phyloP scores from a whole-genome alignment of 257 asterid species.

The Schizonepeta tenuifolia region DNA sequence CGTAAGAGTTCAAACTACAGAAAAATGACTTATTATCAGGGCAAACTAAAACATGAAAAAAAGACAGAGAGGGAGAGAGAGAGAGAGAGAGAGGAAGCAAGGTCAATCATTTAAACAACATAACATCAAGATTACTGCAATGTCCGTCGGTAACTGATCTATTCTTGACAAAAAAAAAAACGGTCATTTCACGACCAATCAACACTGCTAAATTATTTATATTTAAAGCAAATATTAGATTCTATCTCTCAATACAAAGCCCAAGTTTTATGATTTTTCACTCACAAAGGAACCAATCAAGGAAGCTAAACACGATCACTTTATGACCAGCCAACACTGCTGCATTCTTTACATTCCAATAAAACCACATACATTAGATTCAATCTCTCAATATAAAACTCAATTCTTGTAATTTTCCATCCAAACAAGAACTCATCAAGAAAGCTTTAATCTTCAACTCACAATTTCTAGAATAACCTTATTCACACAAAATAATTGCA shows the following conservation, averaged over 20 bases:
- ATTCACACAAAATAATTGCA: slow-evolving; percentile 18
- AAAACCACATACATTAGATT: not conserved
- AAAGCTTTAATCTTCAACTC: not conserved
- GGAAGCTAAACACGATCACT: too few species aligned
- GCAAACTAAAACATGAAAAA: not conserved
- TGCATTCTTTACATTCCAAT: not conserved
- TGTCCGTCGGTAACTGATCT: slow-evolving; percentile 2
- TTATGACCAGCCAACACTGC: too few species aligned
- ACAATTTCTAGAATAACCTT: slow-evolving; percentile 14
- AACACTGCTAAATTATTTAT: not conserved
- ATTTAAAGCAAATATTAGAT: not conserved
- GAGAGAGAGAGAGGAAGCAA: not conserved
- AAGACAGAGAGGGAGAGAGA: too few species aligned
- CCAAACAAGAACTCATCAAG: too few species aligned
- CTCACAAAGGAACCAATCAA: too few species aligned
- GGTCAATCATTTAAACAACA: not conserved
- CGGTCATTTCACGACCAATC: not conserved
- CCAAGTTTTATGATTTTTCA: too few species aligned
- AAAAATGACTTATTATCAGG: not conserved
- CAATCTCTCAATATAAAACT: too few species aligned
- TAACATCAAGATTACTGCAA: slow-evolving; percentile 8
- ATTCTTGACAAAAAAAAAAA: not conserved
- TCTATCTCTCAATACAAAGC: too few species aligned
- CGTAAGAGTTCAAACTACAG: not conserved
- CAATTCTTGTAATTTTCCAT: too few species aligned